Conservation (phyloP, 2,329 filamentous ascomycete species). For the Diaporthe eres region DNA sequence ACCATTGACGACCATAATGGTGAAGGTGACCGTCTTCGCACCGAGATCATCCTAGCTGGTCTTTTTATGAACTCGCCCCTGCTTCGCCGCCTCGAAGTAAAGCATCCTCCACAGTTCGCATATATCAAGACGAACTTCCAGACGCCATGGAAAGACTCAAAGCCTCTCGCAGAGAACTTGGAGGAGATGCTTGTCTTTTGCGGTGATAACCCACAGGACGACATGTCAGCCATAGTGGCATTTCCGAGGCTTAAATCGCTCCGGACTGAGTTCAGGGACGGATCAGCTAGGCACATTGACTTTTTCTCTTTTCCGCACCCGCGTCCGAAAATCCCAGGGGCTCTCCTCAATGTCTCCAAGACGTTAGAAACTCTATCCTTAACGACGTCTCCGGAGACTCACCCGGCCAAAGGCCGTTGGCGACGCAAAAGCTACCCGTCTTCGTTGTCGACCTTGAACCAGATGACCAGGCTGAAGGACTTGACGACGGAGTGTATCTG, state of each 20-base stretch:
- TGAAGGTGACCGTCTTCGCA: not conserved
- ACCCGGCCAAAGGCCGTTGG: not conserved
- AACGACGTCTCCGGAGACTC: not conserved
- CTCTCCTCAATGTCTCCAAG: not conserved
- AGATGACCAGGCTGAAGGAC: not conserved
- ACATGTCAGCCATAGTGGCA: not conserved
- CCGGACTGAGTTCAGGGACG: not conserved
- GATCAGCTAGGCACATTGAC: not conserved
- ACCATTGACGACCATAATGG: not conserved
- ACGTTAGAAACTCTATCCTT: not conserved
- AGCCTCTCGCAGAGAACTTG: not conserved
- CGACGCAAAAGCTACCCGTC: not conserved
- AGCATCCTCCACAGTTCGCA: not conserved
- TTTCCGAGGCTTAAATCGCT: not conserved
- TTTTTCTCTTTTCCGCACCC: no score
- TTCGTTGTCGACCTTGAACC: not conserved
- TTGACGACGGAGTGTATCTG: constrained; percentile 6
- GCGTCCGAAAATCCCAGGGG: not conserved
- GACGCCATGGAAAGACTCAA: no score
- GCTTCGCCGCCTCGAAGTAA: not conserved
- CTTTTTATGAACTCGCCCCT: not conserved
- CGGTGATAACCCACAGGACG: not conserved
- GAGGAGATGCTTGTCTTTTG: not conserved
- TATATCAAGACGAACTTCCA: not conserved
- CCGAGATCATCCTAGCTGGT: not conserved